Evolutionary conservation across 805 yeast species (phyloP).

Genomic region (Maudiozyma turicensis): DNA sequence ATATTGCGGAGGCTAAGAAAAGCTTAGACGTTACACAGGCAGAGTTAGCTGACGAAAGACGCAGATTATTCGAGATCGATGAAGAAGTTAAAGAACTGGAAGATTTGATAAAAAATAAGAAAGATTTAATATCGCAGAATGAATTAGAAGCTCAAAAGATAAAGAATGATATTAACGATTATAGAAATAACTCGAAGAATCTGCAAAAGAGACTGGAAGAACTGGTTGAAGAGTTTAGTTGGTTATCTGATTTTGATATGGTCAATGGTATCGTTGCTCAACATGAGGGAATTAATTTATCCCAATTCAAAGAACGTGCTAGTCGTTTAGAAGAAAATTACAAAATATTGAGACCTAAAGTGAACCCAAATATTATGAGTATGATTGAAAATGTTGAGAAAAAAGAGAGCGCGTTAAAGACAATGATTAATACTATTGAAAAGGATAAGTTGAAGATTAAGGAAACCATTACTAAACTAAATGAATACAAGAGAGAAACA

Average conservation of each 20-base stretch:
- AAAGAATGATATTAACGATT: constrained; percentile 45
- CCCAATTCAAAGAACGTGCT: constrained; percentile 50
- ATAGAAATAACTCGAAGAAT: constrained; percentile 30
- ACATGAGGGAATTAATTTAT: constrained; percentile 53
- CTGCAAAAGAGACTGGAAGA: constrained; percentile 35
- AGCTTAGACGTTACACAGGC: constrained; percentile 22
- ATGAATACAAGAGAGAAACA: constrained; percentile 77
- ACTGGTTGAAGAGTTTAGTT: constrained; percentile 48
- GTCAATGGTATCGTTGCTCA: constrained; percentile 49
- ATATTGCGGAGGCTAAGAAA: constrained; percentile 16
- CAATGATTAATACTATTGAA: constrained; percentile 79
- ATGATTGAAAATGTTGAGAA: constrained; percentile 88
- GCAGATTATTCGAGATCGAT: constrained; percentile 54
- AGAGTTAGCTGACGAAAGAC: constrained; percentile 34
- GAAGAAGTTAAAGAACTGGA: constrained; percentile 65
- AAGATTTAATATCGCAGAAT: constrained; percentile 32
- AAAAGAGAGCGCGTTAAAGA: constrained; percentile 65
- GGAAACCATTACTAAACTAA: constrained; percentile 73
- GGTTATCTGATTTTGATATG: constrained; percentile 62
- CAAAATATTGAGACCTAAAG: constrained; percentile 66
- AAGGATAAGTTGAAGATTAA: constrained; percentile 84
- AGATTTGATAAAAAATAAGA: constrained; percentile 35
- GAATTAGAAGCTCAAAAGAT: constrained; percentile 46
- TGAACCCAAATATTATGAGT: constrained; percentile 77
- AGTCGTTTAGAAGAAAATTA: constrained; percentile 47